Evolutionary conservation across 2,329 filamentous ascomycete species (phyloP).

Genomic region (Hypoxylon sp.): DNA sequence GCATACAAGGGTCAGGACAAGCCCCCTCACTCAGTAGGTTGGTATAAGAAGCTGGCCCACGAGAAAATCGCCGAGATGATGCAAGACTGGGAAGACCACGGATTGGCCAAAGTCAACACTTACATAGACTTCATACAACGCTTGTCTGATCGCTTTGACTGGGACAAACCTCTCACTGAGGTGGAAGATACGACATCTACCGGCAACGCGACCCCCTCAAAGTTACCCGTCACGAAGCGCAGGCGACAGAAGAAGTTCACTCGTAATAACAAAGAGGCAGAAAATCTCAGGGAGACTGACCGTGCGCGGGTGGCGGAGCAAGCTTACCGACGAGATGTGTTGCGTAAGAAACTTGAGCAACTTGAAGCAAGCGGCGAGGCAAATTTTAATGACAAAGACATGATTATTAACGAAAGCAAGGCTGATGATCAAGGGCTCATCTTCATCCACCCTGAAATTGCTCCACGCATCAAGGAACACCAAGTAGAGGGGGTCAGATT

Average conservation of each 20-base stretch:
- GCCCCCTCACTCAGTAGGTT: conserved; percentile 8
- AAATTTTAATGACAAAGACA: conserved; percentile 59
- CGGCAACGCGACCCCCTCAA: background rate
- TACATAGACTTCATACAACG: conserved; percentile 47
- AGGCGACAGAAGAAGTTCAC: conserved; percentile 56
- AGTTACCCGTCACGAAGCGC: background rate
- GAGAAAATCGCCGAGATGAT: conserved; percentile 36
- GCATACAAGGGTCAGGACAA: conserved; percentile 37
- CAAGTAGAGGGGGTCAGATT: conserved; percentile 87
- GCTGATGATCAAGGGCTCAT: conserved; percentile 72
- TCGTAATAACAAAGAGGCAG: conserved; percentile 64
- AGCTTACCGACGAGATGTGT: conserved; percentile 65
- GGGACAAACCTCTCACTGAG: conserved; percentile 18
- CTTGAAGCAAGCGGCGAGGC: conserved; percentile 62
- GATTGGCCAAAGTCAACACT: conserved; percentile 24
- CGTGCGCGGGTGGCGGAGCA: conserved; percentile 68
- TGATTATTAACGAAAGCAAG: conserved; percentile 79
- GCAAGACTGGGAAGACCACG: conserved; percentile 8
- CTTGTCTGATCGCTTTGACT: conserved; percentile 51
- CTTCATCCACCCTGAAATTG: conserved; percentile 76
- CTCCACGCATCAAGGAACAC: conserved; percentile 78
- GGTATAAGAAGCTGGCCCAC: conserved; percentile 43
- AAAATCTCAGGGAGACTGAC: conserved; percentile 70
- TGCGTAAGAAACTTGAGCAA: conserved; percentile 58
- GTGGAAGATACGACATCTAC: background rate